Evolutionary conservation across 495 filamentous ascomycete species (phyloP).

Genomic region (Cercophora scortea): DNA sequence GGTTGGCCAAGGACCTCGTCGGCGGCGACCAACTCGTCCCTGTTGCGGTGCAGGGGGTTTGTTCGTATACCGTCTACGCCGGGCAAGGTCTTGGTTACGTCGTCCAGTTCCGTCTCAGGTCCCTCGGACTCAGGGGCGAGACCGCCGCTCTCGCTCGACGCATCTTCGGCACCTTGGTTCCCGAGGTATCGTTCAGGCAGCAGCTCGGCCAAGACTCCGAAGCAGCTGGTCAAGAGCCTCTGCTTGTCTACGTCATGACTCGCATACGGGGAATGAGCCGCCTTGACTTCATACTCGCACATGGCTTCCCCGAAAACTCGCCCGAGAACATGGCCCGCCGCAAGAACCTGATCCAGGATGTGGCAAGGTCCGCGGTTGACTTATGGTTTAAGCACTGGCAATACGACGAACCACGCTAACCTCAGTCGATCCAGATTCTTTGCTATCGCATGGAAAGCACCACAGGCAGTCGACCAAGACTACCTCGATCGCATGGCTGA

Average conservation of each 20-base stretch:
- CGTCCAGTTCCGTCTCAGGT: slow-evolving; percentile 34
- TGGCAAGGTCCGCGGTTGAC: not conserved
- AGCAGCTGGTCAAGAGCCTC: not conserved
- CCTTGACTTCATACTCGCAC: not conserved
- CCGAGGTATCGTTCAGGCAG: not conserved
- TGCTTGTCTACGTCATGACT: not conserved
- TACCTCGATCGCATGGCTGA: slow-evolving; percentile 15
- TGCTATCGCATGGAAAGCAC: slow-evolving; percentile 27
- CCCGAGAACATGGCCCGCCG: not conserved
- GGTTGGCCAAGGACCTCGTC: slow-evolving; percentile 21
- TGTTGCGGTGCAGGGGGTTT: slow-evolving; percentile 31
- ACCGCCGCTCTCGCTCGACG: not conserved
- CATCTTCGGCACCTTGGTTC: not conserved
- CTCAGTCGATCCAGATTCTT: slow-evolving; percentile 26
- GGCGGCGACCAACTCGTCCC: slow-evolving; percentile 26
- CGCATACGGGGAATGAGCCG: not conserved
- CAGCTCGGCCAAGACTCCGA: not conserved
- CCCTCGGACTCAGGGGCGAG: slow-evolving; percentile 7
- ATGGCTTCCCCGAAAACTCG: slow-evolving; percentile 5
- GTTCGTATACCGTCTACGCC: slow-evolving; percentile 38
- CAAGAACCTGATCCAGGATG: slow-evolving; percentile 3
- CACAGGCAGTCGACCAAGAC: slow-evolving; percentile 16
- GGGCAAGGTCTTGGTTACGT: slow-evolving; percentile 30
- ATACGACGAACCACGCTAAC: slow-evolving; percentile 13
- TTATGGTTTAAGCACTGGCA: not conserved